phyloP scores from a whole-genome alignment of 805 yeast species.

The Candida multigemmis region DNA sequence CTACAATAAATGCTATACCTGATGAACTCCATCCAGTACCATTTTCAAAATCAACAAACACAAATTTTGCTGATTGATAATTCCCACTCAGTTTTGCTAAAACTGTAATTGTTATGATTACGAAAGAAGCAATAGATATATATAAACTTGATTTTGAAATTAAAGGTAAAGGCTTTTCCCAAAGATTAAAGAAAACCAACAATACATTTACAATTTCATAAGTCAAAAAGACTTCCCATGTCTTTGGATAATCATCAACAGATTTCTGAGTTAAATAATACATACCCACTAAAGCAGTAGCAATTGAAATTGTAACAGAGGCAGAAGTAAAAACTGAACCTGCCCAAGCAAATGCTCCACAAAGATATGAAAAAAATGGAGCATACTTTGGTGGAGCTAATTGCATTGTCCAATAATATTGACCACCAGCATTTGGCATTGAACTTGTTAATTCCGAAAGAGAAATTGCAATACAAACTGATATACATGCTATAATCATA shows the following conservation, averaged over 20 bases:
- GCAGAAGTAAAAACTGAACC: constrained; percentile 33
- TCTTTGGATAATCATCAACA: constrained; percentile 17
- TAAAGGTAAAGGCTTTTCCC: constrained; percentile 43
- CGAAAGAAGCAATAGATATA: constrained; percentile 43
- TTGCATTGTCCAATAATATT: constrained; percentile 32
- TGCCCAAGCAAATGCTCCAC: constrained; percentile 35
- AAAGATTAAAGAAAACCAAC: constrained; percentile 38
- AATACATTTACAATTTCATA: constrained; percentile 37
- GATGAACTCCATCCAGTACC: constrained; percentile 52
- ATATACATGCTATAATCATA: constrained; percentile 25
- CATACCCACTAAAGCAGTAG: constrained; percentile 26
- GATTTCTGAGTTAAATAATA: constrained; percentile 24
- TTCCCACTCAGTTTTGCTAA: constrained; percentile 44
- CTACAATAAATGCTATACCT: constrained; percentile 59
- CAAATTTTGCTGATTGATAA: constrained; percentile 42
- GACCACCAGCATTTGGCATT: constrained; percentile 35
- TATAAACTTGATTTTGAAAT: constrained; percentile 43
- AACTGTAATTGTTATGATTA: constrained; percentile 43
- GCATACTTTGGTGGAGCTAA: constrained; percentile 30
- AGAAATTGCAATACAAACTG: constrained; percentile 27
- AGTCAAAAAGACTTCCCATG: constrained; percentile 49
- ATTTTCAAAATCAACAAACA: constrained; percentile 45
- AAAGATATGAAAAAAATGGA: constrained; percentile 26
- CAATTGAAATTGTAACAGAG: constrained; percentile 27
- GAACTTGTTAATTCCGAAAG: constrained; percentile 31